These are phyloP conservation scores for Trypanosomatidae sp. DNA, from an alignment of 208 protist genomes.

Conservation along the genomic window DNA sequence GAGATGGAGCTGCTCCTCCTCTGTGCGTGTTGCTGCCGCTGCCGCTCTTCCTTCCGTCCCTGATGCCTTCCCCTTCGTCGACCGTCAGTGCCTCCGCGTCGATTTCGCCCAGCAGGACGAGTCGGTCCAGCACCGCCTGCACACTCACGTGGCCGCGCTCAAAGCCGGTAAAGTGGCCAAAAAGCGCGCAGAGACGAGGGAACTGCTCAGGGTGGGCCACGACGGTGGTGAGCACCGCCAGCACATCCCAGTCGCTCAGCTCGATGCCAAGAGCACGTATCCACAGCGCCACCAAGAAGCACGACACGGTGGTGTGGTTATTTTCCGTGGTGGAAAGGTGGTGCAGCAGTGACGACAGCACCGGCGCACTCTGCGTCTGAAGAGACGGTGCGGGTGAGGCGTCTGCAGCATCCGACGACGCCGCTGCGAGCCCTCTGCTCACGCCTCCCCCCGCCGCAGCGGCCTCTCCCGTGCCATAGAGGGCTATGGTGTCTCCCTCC, in stretches of 20 bases:
- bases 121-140: slow-evolving; percentile 43
- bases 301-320: slow-evolving; percentile 27
- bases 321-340: slow-evolving; percentile 50
- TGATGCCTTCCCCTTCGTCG: not conserved
- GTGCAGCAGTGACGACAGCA: slow-evolving; percentile 78
- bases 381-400: too few species aligned
- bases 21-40: not conserved
- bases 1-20: not conserved
- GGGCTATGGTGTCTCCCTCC: slow-evolving; percentile 38
- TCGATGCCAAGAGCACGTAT: slow-evolving; percentile 64
- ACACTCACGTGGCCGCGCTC: slow-evolving; percentile 44
- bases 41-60: not conserved
- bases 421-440: too few species aligned
- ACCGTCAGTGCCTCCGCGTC: not conserved
- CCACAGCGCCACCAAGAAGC: slow-evolving; percentile 75
- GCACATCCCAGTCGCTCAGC: slow-evolving; percentile 80
- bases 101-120: slow-evolving; percentile 40
- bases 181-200: slow-evolving; percentile 49
- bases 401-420: too few species aligned
- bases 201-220: slow-evolving; percentile 57
- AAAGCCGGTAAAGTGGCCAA: slow-evolving; percentile 45
- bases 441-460: not conserved
- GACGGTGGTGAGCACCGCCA: slow-evolving; percentile 42
- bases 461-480: slow-evolving; percentile 28
- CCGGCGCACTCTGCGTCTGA: slow-evolving; percentile 37